phyloP scores from a whole-genome alignment of 495 filamentous ascomycete species.

The Lasiosphaeria ovina region DNA sequence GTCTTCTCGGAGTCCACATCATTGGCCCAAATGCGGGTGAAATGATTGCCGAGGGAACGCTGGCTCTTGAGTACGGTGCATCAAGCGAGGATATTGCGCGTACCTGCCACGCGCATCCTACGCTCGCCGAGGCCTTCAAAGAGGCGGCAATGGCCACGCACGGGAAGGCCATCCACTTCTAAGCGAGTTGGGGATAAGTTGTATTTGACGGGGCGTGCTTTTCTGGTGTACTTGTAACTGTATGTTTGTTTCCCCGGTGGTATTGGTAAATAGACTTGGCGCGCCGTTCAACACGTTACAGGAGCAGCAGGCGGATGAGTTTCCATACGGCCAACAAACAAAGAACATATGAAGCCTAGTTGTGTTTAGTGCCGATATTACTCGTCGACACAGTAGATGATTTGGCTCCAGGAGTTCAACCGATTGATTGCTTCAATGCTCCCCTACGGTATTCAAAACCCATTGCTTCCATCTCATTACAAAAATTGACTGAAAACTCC shows the following conservation, averaged over 20 bases:
- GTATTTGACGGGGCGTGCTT: slow-evolving; percentile 17
- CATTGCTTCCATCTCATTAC: too few relatives aligned
- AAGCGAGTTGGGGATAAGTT: slow-evolving; percentile 30
- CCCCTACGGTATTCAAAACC: too few relatives aligned
- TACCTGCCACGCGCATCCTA: slow-evolving; percentile 96
- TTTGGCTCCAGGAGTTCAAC: too few relatives aligned
- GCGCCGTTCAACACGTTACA: too few relatives aligned
- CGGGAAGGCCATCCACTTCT: slow-evolving; percentile 95
- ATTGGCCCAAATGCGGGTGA: slow-evolving; percentile 93
- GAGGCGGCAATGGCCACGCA: slow-evolving; percentile 99
- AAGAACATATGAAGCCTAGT: too few relatives aligned
- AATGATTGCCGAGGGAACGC: slow-evolving; percentile 97
- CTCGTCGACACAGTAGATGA: too few relatives aligned
- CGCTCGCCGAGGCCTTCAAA: slow-evolving; percentile 96
- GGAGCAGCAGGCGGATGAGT: too few relatives aligned
- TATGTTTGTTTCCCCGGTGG: slow-evolving; percentile 26
- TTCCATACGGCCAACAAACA: too few relatives aligned
- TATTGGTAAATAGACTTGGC: slow-evolving; percentile 22
- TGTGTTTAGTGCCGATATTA: too few relatives aligned
- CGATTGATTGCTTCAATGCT: too few relatives aligned
- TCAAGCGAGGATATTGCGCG: slow-evolving; percentile 92
- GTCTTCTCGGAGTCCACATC: slow-evolving; percentile 93
- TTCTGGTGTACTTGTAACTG: slow-evolving; percentile 18
- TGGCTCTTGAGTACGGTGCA: slow-evolving; percentile 95
- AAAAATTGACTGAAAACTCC: too few relatives aligned